A percentile compares a stretch with the other conserved stretches of the same genome.
phyloP scores from a whole-genome alignment of 129 eudicot genomes.

The Lonicera japonica region DNA sequence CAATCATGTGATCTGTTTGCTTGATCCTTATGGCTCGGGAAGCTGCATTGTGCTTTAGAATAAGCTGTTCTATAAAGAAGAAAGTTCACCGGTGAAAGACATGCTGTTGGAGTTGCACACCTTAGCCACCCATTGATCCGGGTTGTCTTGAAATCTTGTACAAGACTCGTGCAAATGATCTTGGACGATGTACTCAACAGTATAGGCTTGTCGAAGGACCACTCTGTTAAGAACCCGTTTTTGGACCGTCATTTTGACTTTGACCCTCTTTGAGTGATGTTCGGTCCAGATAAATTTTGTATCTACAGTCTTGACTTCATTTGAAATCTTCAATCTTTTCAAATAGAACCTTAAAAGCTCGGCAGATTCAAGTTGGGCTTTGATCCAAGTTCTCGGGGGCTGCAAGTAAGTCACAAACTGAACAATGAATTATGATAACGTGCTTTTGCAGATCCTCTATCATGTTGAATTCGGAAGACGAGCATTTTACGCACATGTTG shows the following conservation, averaged over 20 bases:
- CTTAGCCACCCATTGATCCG: slow-evolving; percentile 32
- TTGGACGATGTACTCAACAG: slow-evolving; percentile 37
- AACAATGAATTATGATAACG: slow-evolving; percentile 26
- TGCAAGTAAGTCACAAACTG: slow-evolving; percentile 41
- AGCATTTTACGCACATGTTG: slow-evolving; percentile 45
- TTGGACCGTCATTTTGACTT: slow-evolving; percentile 27
- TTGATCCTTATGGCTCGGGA: too few relatives aligned
- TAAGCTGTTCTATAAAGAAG: too few relatives aligned
- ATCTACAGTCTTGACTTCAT: too few relatives aligned
- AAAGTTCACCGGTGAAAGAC: too few relatives aligned
- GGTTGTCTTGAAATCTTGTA: slow-evolving; percentile 34
- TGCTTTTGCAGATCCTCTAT: slow-evolving; percentile 41
- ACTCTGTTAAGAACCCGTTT: slow-evolving; percentile 43
- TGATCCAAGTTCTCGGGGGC: slow-evolving; percentile 46
- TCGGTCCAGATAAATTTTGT: too few relatives aligned
- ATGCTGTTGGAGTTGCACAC: too few relatives aligned
- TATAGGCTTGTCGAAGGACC: slow-evolving; percentile 31
- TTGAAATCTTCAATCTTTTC: slow-evolving; percentile 20
- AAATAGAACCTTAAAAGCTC: slow-evolving; percentile 41
- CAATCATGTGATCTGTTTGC: too few relatives aligned
- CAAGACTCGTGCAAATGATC: slow-evolving; percentile 45
- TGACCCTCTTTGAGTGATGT: too few relatives aligned
- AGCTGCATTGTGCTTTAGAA: too few relatives aligned
- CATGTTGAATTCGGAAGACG: slow-evolving; percentile 15
- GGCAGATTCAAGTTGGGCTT: slow-evolving; percentile 36